phyloP scores from a whole-genome alignment of 441 rosid genomes.

The Arabidopsis hybrid region DNA sequence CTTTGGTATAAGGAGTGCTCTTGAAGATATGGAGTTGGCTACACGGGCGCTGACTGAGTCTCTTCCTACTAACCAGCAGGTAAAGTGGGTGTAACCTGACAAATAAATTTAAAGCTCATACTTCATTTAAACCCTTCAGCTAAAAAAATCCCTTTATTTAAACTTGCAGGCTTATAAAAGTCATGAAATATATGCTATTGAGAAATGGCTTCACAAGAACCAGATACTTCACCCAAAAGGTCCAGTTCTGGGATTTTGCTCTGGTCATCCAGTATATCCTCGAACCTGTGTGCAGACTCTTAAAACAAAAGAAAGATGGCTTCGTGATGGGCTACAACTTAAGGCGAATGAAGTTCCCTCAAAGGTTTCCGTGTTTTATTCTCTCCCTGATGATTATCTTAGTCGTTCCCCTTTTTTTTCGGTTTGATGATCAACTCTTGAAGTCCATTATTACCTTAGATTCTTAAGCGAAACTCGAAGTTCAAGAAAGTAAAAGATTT shows the following conservation, averaged over 20 bases:
- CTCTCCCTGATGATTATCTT: constrained; percentile 20
- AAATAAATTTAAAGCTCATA: background rate
- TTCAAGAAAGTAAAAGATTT: constrained; percentile 51
- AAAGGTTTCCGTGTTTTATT: constrained; percentile 56
- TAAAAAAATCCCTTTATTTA: constrained; percentile 21
- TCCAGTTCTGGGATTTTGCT: constrained; percentile 84
- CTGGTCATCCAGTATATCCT: constrained; percentile 88
- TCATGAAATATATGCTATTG: constrained; percentile 81
- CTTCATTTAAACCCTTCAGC: constrained; percentile 18
- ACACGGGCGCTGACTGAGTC: constrained; percentile 89
- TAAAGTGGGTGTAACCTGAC: constrained; percentile 37
- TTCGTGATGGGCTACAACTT: constrained; percentile 89
- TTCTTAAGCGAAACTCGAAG: constrained; percentile 63
- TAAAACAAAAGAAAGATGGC: constrained; percentile 80
- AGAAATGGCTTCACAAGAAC: constrained; percentile 89
- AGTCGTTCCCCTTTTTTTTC: background rate
- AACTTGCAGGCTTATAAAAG: constrained; percentile 75
- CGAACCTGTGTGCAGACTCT: constrained; percentile 86
- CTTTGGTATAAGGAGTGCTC: constrained; percentile 62
- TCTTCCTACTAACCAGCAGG: constrained; percentile 98
- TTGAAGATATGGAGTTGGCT: constrained; percentile 95
- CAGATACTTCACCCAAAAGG: constrained; percentile 92
- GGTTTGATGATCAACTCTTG: constrained; percentile 19
- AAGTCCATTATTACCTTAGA: constrained; percentile 49
- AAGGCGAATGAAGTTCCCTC: constrained; percentile 74